Percentiles rank a stretch among this genome's conserved stretches.
Evolutionary conservation across 179 eudicot genomes (phyloP).

Genomic region (Sideroxylon spinosum): DNA sequence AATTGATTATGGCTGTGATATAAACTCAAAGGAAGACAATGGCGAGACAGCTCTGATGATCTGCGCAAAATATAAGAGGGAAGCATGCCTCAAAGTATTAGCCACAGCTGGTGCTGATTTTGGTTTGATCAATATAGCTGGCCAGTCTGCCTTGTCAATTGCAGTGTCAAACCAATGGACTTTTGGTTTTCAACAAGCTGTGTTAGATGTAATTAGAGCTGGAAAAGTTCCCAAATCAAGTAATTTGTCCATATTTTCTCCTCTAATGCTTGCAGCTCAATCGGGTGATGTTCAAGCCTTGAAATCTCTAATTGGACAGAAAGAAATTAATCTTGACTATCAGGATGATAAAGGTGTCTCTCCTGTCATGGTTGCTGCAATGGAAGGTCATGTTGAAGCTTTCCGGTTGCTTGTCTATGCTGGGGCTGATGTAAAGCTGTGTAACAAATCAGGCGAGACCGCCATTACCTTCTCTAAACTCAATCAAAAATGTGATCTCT

Average conservation of each 20-base stretch:
- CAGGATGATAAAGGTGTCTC: slow-evolving; percentile 71
- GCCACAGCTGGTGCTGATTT: slow-evolving; percentile 75
- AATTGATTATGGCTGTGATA: slow-evolving; percentile 56
- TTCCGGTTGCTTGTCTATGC: slow-evolving; percentile 78
- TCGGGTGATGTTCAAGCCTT: slow-evolving; percentile 58
- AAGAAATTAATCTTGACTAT: slow-evolving; percentile 45
- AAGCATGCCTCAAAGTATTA: slow-evolving; percentile 57
- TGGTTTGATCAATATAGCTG: slow-evolving; percentile 50
- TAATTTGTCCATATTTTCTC: slow-evolving; percentile 46
- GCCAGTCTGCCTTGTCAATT: slow-evolving; percentile 44
- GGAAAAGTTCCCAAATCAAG: slow-evolving; percentile 55
- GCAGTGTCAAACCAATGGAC: slow-evolving; percentile 51
- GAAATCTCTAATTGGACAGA: slow-evolving; percentile 43
- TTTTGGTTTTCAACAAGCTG: slow-evolving; percentile 43
- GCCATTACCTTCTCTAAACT: slow-evolving; percentile 49
- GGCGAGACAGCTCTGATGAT: slow-evolving; percentile 81
- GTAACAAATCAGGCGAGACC: slow-evolving; percentile 58
- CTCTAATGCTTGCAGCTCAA: slow-evolving; percentile 56
- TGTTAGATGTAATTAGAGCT: slow-evolving; percentile 37
- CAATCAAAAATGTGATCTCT: slow-evolving; percentile 39
- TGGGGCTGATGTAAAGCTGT: slow-evolving; percentile 67
- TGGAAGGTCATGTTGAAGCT: slow-evolving; percentile 48
- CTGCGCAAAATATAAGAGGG: slow-evolving; percentile 46
- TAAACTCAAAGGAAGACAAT: slow-evolving; percentile 50
- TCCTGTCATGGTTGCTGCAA: slow-evolving; percentile 30